These are phyloP conservation scores for Alnus glutinosa DNA, from an alignment of 306 rosid species.

Conservation along the genomic window DNA sequence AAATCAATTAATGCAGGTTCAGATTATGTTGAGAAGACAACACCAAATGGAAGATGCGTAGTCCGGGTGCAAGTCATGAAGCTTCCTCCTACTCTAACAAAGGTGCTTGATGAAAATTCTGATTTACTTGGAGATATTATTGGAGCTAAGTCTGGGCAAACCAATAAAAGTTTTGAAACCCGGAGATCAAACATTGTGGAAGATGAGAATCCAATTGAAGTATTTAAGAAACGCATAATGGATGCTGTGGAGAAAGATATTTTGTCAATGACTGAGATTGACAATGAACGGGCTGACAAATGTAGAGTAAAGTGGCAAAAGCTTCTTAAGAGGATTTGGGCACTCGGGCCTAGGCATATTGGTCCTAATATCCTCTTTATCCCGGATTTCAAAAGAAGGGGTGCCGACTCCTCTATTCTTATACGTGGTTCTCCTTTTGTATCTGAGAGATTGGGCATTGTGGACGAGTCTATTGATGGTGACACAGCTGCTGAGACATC, in stretches of 20 bases:
- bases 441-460: conserved; percentile 65
- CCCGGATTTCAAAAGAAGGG: conserved; percentile 57
- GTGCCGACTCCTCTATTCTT: conserved; percentile 45
- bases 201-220: conserved; percentile 51
- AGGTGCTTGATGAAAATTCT: conserved; percentile 75
- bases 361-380: conserved; percentile 76
- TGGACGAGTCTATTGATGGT: conserved; percentile 32
- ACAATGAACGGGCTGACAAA: conserved; percentile 57
- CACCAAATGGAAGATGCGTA: conserved; percentile 75
- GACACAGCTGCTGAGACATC: conserved; percentile 37
- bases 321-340: conserved; percentile 79
- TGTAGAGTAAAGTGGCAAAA: conserved; percentile 64
- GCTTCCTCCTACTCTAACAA: conserved; percentile 69
- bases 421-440: conserved; percentile 50
- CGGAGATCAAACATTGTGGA: conserved; percentile 41
- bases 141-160: conserved; percentile 56
- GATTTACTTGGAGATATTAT: conserved; percentile 59
- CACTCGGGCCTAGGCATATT: conserved; percentile 77
- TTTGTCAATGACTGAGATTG: conserved; percentile 49
- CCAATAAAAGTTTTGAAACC: conserved; percentile 44
- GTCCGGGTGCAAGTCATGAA: conserved; percentile 75
- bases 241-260: conserved; percentile 68
- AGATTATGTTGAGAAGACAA: conserved; percentile 65
- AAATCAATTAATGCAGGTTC: conserved; percentile 50
- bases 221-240: conserved; percentile 55